These are phyloP conservation scores for Blepharisma undulans DNA, from an alignment of 169 alveolate genomes.

Conservation along the genomic window DNA sequence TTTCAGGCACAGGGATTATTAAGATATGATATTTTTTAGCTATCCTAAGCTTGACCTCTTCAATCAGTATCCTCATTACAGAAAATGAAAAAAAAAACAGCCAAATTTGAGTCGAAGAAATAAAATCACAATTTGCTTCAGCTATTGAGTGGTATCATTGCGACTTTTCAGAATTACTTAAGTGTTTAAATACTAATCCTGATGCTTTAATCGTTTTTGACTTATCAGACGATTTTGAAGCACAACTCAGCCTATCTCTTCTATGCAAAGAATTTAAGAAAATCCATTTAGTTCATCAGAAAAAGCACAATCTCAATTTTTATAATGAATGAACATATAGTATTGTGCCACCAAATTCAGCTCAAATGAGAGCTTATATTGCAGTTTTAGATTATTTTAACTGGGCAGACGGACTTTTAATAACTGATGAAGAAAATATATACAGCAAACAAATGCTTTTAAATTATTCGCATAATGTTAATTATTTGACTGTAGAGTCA, in stretches of 20 bases:
- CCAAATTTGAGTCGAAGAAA: neutral
- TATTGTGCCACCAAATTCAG: neutral
- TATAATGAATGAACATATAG: neutral
- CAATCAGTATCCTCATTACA: too few relatives aligned
- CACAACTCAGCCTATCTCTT: neutral
- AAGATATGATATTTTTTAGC: too few relatives aligned
- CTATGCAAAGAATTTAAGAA: neutral
- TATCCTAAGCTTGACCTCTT: too few relatives aligned
- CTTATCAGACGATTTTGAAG: too few relatives aligned
- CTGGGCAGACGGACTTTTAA: neutral
- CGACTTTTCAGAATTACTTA: neutral
- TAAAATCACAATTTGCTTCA: neutral
- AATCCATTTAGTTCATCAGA: neutral
- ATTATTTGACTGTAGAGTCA: neutral
- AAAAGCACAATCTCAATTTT: too few relatives aligned
- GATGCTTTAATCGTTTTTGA: neutral
- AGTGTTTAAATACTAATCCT: neutral
- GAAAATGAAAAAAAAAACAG: too few relatives aligned
- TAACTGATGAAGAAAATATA: neutral
- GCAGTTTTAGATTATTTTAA: neutral
- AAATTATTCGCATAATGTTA: neutral
- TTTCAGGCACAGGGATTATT: too few relatives aligned
- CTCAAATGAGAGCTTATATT: neutral
- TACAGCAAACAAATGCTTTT: neutral
- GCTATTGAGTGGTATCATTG: neutral